A percentile compares a stretch with the other conserved stretches of the same genome.
Evolutionary conservation across 768 basidiomycete genomes (phyloP).

Genomic region (Russula compacta): DNA sequence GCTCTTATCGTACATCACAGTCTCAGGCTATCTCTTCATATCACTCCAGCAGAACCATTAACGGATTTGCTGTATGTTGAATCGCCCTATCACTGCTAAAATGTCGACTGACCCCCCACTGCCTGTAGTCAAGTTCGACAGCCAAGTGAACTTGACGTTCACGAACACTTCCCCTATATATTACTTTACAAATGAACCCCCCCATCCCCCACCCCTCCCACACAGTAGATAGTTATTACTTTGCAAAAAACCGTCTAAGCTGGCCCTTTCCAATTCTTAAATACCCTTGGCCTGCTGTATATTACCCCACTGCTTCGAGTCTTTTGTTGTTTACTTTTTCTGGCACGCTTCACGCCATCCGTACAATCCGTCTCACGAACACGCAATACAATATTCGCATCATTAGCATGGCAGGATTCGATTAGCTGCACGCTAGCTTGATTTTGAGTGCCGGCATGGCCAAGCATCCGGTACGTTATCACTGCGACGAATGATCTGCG

Average conservation of each 20-base stretch:
- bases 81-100: conserved; percentile 19
- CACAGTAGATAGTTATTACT: conserved; percentile 17
- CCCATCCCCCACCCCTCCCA: not conserved
- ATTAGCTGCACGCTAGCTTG: not conserved
- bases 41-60: conserved; percentile 67
- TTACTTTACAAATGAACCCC: conserved; percentile 2
- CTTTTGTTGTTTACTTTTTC: conserved; percentile 30
- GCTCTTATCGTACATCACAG: conserved; percentile 62
- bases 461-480: not conserved
- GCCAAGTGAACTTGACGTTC: conserved; percentile 21
- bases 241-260: conserved; percentile 7
- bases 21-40: conserved; percentile 62
- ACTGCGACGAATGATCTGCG: not conserved
- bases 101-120: conserved; percentile 2
- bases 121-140: conserved; percentile 15
- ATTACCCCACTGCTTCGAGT: conserved; percentile 31
- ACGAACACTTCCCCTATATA: conserved; percentile 14
- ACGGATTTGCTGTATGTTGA: conserved; percentile 47
- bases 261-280: conserved; percentile 15
- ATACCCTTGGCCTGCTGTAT: conserved; percentile 37
- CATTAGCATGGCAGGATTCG: conserved; percentile 9
- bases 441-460: not conserved
- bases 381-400: conserved; percentile 23
- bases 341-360: conserved; percentile 26
- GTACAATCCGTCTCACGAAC: conserved; percentile 31